Base-by-base conservation (phyloP, 208 protist genomes). In the Acanthamoeba sp. region DNA sequence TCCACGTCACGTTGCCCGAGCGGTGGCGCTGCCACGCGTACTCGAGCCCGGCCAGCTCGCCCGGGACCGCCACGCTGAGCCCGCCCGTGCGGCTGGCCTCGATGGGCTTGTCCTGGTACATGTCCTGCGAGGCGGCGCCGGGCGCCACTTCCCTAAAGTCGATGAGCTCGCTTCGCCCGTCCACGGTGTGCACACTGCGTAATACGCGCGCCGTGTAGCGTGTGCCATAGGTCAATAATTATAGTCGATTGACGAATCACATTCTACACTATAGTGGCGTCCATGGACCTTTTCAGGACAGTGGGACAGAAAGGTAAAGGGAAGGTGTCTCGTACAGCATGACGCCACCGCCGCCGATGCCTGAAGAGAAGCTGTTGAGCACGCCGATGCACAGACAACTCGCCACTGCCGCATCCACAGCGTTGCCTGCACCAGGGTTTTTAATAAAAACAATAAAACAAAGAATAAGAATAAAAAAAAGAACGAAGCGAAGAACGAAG, bases 321-420 rank as follows among this genome's bases (percentile, higher is more conserved):
- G 18, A 24, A 27, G 59, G n/a, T 34, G 66, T 9, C 1, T 66
- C 42, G 36, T 66, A 94, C 48, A 59, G 62, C 38, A 94, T 48
- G 64, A 85, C 96, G 57, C 95, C 96, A 64, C 96, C 96, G 29
- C 96, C 96, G 22, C 96, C 96, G 89, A 97, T 96, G 20, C 96
- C 96, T 55, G 78, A 94, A 20, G 94, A 62, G 59, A 91, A 93
- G 57, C 94, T 48, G 38, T 95, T 55, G 27, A 95, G 88, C 9
- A 94, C 90, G 27, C 96, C 96, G 20, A 97, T 48, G 66, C 96
- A 97, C 36, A 97, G 85, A 20, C 42, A 45, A 69, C 91, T 36
- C 2, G 95, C 84, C 7, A 97, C 71, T 1, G 94, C 95, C 2
- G 95, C 95, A 76, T 97, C 96, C 32, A 96, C 88, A 1, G 96